Evolutionary conservation across 441 rosid species (phyloP), one percentile per base, ranked within the genome.

Genomic region (Mallotus japonicus): DNA sequence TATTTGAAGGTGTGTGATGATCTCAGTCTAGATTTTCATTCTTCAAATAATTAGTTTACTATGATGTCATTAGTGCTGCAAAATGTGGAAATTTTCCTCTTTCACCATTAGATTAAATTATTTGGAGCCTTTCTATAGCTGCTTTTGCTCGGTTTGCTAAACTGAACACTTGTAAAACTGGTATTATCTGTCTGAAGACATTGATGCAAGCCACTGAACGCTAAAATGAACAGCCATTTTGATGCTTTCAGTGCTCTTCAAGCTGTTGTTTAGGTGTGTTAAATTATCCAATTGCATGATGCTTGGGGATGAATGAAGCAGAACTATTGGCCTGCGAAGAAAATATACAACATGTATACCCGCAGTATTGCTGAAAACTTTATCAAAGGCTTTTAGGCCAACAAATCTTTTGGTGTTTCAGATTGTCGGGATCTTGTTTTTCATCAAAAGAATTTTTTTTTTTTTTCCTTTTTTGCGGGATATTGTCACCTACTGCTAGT

Each of bases 1-100:
- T 85, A 75, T 86, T 73, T 87, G 88, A 75, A 86, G 90, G 90
- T 85, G 72, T 79, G 86, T 63, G 51, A 22, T 47, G 14, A 66
- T 53, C 60, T 54, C 53, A 32, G 15, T 4, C 62, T 11, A 61
- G 19, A 60, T n/a, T 66, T 56, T 19, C 50, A 67, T 66, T 50
- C 47, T 37, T 19, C 8, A 16, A 40, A 8, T 67, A 14, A 49
- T 34, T 24, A 49, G n/a, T 47, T 53, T 24, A 49, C 67, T 1
- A 9, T 15, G 3, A 6, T 6, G 22, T 13, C 53, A 47, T 65
- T 37, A 15, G n/a, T 63, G 32, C 44, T 6, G 16, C 19, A 14
- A 24, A 42, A 13, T 22, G 17, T 59, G 34, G 42, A 5, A 37
- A 37, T 16, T 32, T n/a, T 61, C 19, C 17, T 12, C 58, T 9